Percentiles rank a stretch among this genome's conserved stretches.
Evolutionary conservation across 345 rosid genomes (phyloP).

Genomic region (Stellera chamaejasme): DNA sequence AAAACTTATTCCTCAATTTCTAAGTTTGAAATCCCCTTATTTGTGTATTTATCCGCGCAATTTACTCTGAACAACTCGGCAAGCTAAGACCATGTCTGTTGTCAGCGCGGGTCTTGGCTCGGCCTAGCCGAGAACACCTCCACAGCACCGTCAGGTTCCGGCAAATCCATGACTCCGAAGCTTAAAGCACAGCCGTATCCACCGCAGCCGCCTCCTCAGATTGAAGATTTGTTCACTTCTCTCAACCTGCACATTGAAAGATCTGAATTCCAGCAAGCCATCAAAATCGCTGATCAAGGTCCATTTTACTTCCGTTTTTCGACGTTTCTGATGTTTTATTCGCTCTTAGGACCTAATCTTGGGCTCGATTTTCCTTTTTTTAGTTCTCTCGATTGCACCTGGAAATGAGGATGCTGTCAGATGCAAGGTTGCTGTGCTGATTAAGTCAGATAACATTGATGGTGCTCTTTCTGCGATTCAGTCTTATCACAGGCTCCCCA

Average conservation of each 20-base stretch:
- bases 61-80: too few species aligned
- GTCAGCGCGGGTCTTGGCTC: too few species aligned
- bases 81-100: too few species aligned
- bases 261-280: conserved; percentile 51
- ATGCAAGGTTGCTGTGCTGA: conserved; percentile 78
- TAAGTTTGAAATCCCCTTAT: too few species aligned
- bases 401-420: conserved; percentile 81
- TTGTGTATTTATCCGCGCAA: too few species aligned
- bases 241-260: conserved; percentile 51
- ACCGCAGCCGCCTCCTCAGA: conserved; percentile 53
- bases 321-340: not conserved
- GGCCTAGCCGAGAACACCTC: not conserved
- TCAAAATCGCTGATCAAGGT: conserved; percentile 79
- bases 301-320: conserved; percentile 3
- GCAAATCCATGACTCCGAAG: conserved; percentile 65
- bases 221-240: conserved; percentile 80
- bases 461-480: conserved; percentile 59
- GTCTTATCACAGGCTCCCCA: conserved; percentile 28
- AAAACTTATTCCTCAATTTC: too few species aligned
- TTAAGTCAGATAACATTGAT: conserved; percentile 58
- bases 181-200: conserved; percentile 31
- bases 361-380: conserved; percentile 5
- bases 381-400: conserved; percentile 65
- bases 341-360: not conserved
- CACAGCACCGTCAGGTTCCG: not conserved